Base-by-base conservation (phyloP, 768 basidiomycete species). In the Boletus eberwhitei region DNA sequence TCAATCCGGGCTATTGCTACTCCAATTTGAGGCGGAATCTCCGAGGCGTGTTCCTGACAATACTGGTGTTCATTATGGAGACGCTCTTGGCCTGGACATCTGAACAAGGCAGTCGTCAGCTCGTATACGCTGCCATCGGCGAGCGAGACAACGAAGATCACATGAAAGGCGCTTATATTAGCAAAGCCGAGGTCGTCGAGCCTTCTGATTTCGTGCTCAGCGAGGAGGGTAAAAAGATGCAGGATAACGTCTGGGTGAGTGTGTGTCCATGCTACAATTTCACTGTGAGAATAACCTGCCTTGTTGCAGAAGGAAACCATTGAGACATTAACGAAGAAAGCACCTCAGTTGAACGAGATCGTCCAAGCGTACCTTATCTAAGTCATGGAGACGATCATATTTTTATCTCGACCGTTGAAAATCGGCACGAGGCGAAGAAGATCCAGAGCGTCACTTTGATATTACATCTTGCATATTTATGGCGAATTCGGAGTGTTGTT, bases 201-300 rank as follows among this genome's bases (percentile, higher is more conserved):
- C 61, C 70, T 19, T 63, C 72, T 31, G 73, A 75, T 50, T 73
- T 67, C 34, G 64, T 72, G 40, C 38, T 73, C 2, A 68, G 69
- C 34, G 59, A 64, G 8, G 61, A 69, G 21, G 75, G 73, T 0
- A 48, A 46, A 32, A 57, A 42, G 22, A 62, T 65, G 48, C 67
- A 74, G 46, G 64, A 69, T n/a, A 58, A 44, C 32, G 35, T 73
- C 9, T 75, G 74, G 73, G 74, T 74, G 59, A 57, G 74, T 55
- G 72, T 54, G 6, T 14, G 2, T 17, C 2, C 2, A 4, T n/a
- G 1, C 11, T 19, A 14, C 17, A 7, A 19, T 21, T 12, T 16
- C 0, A 11, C 11, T 35, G 11, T 13, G 11, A 26, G 2, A 45
- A 34, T 50, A 37, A 61, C 24, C 0, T 12, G 0, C 0, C 11